phyloP scores from a whole-genome alignment of 2,329 filamentous ascomycete genomes.

The Botrytis galanthina region DNA sequence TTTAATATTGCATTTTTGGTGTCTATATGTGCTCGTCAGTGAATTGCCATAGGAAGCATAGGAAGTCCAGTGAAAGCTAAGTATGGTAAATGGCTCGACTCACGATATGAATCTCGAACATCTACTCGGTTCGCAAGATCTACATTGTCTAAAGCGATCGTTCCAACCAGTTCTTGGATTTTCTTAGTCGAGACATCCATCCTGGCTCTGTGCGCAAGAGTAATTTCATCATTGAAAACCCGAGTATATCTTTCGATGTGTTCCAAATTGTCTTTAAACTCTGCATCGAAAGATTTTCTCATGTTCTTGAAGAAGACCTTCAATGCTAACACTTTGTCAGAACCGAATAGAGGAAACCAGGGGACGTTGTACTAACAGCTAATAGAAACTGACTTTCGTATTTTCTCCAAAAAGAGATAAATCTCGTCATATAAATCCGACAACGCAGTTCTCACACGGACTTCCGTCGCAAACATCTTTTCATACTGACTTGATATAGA shows the following conservation, averaged over 20 bases:
- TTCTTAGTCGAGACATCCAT: constrained; percentile 11
- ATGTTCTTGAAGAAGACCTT: constrained; percentile 14
- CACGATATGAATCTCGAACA: not conserved
- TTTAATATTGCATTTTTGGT: not conserved
- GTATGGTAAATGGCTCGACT: not conserved
- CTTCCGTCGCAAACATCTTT: constrained; percentile 15
- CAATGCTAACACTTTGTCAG: not conserved
- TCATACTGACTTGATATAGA: constrained; percentile 17
- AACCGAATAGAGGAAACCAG: too few species aligned
- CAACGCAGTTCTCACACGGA: constrained; percentile 7
- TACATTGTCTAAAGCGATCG: constrained; percentile 6
- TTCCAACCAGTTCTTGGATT: constrained; percentile 9
- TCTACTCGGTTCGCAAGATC: not conserved
- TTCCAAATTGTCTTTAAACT: constrained; percentile 16
- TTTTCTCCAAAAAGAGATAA: constrained; percentile 17
- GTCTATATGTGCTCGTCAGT: not conserved
- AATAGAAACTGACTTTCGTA: constrained; percentile 6
- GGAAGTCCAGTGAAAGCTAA: too few species aligned
- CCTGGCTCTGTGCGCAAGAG: constrained; percentile 12
- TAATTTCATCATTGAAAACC: constrained; percentile 19
- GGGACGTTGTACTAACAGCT: not conserved
- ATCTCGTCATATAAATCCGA: constrained; percentile 15
- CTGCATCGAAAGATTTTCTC: constrained; percentile 11
- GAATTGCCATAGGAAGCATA: too few species aligned
- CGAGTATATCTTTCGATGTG: constrained; percentile 19